Conservation (phyloP, 75 land plant genomes). For the Cunninghamia lanceolata region DNA sequence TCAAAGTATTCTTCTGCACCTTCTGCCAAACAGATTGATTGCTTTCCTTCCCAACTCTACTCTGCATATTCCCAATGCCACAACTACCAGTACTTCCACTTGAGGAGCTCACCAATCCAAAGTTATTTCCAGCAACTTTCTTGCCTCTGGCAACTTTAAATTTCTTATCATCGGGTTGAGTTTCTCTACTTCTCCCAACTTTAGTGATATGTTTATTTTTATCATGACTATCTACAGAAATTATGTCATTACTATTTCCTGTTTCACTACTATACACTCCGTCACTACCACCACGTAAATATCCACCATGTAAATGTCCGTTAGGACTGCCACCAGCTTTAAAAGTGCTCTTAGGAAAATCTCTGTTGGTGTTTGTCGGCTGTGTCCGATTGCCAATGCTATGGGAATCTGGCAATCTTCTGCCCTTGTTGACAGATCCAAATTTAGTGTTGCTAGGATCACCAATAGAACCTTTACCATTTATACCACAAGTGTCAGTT, state of each 20-base stretch:
- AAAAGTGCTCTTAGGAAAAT: not conserved
- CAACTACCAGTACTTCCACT: not conserved
- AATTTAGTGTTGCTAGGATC: not conserved
- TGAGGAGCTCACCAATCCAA: not conserved
- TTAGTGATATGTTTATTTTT: not conserved
- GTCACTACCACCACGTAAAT: not conserved
- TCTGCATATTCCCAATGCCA: conserved; percentile 15
- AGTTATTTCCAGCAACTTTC: conserved; percentile 9
- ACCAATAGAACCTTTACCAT: not conserved
- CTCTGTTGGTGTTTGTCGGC: not conserved
- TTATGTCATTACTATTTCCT: not conserved
- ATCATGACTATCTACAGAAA: not conserved
- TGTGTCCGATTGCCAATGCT: not conserved
- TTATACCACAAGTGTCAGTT: not conserved
- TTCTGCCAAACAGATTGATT: conserved; percentile 38
- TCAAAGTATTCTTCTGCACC: conserved; percentile 22
- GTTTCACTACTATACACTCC: not conserved
- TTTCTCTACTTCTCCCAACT: conserved; percentile 15
- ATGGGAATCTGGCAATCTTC: conserved; percentile 2
- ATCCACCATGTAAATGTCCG: not conserved
- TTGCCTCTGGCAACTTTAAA: conserved; percentile 21
- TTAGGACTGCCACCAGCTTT: not conserved
- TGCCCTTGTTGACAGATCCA: not conserved
- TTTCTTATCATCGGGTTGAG: not conserved
- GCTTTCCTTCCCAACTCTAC: conserved; percentile 24